Base-by-base conservation (phyloP, 345 rosid species). In the Citrus inodora region DNA sequence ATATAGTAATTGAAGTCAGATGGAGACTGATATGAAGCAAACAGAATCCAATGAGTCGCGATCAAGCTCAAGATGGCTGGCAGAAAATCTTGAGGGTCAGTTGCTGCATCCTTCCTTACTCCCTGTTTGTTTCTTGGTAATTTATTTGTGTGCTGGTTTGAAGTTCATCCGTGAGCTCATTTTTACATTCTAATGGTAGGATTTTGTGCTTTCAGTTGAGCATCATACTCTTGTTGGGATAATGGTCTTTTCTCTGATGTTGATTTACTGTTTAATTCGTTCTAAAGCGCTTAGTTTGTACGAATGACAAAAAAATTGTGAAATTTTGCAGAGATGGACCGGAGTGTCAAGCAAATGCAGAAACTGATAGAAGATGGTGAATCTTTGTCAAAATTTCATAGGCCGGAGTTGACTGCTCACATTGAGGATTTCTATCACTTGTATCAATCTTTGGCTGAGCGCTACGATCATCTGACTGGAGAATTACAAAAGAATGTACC, bases 11-110 rank as follows among this genome's bases (percentile, higher is more conserved):
- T 70, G 80, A 55, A 46, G 66, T 58, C 56, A 76, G 72, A 76
- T 67, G 79, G 85, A 80, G 37, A 67, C 35, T 21, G 22, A 72
- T 63, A 72, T 71, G 82, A 56, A 71, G 63, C 76, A 35, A 40
- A 70, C 22, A 8, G 78, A 71, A 24, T 68, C 69, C 9, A 68
- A 76, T 19, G 69, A 69, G 32, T 78, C 81, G 8, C 74, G 48
- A 77, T 86, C 14, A 83, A 78, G 74, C 56, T 81, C 93, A 1
- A 77, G 80, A 62, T 92, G 89, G 83, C 88, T 88, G 64, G 82
- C 80, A 28, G 90, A 88, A 68, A 85, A 87, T 77, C 79, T 87
- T 35, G 74, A 88, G 74, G 90, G 98, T 94, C 78, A 82, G 82
- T 51, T 13, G 32, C 70, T 48, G 38, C 53, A 67, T 71, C 1